phyloP scores from a whole-genome alignment of 176 grass and related monocot genomes.

The Aechmea fasciata region DNA sequence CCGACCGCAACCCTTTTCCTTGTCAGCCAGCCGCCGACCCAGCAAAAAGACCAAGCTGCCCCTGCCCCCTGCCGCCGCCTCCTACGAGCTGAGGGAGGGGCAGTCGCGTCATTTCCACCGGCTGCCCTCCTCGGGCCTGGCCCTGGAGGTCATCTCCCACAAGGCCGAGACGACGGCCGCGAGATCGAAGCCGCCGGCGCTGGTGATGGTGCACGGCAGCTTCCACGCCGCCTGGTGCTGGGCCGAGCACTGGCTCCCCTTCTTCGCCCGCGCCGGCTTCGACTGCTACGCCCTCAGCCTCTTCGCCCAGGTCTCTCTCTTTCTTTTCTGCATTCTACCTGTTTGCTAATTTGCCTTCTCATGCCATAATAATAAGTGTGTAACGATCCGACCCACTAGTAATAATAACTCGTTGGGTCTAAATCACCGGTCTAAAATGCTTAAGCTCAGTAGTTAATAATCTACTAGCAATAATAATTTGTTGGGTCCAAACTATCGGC shows the following conservation, averaged over 20 bases:
- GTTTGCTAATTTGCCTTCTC: no score
- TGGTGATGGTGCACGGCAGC: constrained; percentile 90
- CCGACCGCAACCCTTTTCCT: neutral
- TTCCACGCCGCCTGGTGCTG: constrained; percentile 98
- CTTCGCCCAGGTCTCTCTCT: constrained; percentile 48
- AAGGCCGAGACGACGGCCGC: constrained; percentile 9
- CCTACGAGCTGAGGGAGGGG: constrained; percentile 58
- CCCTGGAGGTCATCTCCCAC: constrained; percentile 73
- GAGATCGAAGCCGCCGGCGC: constrained; percentile 18
- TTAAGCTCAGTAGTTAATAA: no score
- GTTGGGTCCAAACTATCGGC: no score
- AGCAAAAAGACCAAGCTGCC: neutral
- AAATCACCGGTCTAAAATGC: no score
- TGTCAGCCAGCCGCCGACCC: neutral
- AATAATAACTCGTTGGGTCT: no score
- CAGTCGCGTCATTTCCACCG: constrained; percentile 62
- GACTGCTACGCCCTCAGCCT: constrained; percentile 83
- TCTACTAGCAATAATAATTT: no score
- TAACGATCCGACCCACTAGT: no score
- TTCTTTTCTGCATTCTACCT: neutral
- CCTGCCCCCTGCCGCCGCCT: neutral
- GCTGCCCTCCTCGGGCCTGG: constrained; percentile 57
- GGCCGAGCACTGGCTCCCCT: constrained; percentile 83
- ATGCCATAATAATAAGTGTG: no score
- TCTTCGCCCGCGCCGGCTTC: constrained; percentile 65